Base-by-base conservation (phyloP, 768 basidiomycete genomes). In the Lepiota venenata region DNA sequence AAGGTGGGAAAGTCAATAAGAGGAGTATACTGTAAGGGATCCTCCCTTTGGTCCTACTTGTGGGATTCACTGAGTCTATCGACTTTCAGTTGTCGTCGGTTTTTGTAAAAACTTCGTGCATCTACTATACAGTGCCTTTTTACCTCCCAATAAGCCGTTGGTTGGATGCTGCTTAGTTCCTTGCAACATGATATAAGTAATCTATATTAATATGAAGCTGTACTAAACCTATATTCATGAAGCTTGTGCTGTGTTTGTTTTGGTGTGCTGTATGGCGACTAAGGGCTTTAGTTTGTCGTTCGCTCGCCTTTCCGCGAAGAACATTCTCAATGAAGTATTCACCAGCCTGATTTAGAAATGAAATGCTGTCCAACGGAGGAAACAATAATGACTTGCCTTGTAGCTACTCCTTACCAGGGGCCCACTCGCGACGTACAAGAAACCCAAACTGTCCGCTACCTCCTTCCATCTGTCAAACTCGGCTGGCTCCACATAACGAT, bases 251-350 rank as follows among this genome's bases (percentile, higher is more conserved):
- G 44, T 27, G 10, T 37, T 9, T 18, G 27, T 38, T 15, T 55
- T 38, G 15, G 25, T 36, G 36, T 10, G 47, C n/a, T 55, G 39
- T 9, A 40, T 25, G n/a, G 53, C 36, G n/a, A 48, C 9, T 15
- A 48, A 21, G 14, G 4, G 46, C 25, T 48, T 42, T n/a, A n/a
- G 53, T 22, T 35, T 55, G 53, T 35, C 46, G 53, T 11, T 79
- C 73, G 9, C 59, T 63, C 4, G 69, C 77, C 64, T 84, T 88
- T 10, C 81, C 82, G 57, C 79, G 81, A 56, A 93, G 71, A 3
- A 96, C 88, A 62, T 95, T 96, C 70, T 94, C 92, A 37, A 98
- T 91, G 72, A 88, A 98, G 67, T 83, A 96, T 66, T 98, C 94
- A 21, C 94, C 94, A n/a, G 94, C 94, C 93, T 96, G 47, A n/a